Evolutionary conservation across 441 rosid species (phyloP), one percentile per base, ranked within the genome.

Genomic region (Gossypium schwendimanii): DNA sequence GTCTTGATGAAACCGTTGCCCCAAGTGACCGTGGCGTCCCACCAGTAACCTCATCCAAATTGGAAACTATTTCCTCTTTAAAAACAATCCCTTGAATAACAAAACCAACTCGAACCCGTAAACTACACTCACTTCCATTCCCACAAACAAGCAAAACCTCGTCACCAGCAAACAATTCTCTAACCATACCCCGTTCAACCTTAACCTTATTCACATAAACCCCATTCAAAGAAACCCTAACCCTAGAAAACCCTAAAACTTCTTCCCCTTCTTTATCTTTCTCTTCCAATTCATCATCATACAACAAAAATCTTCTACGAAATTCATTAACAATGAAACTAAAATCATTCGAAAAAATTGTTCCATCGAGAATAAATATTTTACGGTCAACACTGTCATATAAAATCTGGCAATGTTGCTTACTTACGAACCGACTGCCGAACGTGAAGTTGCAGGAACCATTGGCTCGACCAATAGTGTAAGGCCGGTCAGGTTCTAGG

Each of bases 61-160:
- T 54, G 0, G 10, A 69, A 68, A 64, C 24, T 73, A 75, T 77
- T 70, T 85, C 86, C 77, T 84, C 92, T 78, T 78, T 81, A 54
- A 87, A 81, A 59, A 57, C 75, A 81, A 90, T 65, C 77, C 75
- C 84, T 47, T 79, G 47, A 69, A 90, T 76, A 69, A 77, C 60
- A 83, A 90, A 94, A 54, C 97, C 94, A 80, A 84, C 76, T 74
- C 61, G 77, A 54, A 63, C 64, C 47, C 78, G 15, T 9, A 76
- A 81, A 71, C 76, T 57, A 49, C 92, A 86, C 69, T 23, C 52
- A 28, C 75, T 75, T 75, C 77, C 80, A 49, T 72, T 77, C 31
- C 87, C 80, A 44, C 94, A 88, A 78, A 79, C 89, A 75, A 94
- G 82, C 80, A 85, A 81, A 65, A 94, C 87, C 83, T 92, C 96